Conservation (phyloP, 179 eudicot genomes). For the Beta lomatogona region DNA sequence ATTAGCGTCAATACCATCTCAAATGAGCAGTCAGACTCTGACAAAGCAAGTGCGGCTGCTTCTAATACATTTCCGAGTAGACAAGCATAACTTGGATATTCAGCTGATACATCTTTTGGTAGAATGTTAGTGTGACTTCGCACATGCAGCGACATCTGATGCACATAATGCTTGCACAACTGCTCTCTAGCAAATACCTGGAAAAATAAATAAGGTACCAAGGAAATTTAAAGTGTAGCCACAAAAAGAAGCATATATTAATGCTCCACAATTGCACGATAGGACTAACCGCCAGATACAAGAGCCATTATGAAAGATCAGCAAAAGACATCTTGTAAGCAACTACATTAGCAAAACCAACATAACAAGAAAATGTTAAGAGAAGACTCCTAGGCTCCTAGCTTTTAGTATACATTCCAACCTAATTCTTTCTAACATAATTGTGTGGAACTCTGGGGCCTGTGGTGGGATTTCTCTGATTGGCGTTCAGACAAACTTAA, state of each 20-base stretch:
- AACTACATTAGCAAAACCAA: slow-evolving; percentile 2
- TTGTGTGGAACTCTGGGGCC: not conserved
- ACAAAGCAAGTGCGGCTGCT: slow-evolving; percentile 64
- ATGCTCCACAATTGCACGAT: not conserved
- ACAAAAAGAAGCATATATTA: slow-evolving; percentile 9
- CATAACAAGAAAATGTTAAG: not conserved
- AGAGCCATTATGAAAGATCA: not conserved
- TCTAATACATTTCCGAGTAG: slow-evolving; percentile 89
- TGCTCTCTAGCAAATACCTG: slow-evolving; percentile 65
- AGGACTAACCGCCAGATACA: not conserved
- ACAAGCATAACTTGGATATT: slow-evolving; percentile 92
- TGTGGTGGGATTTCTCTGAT: not conserved
- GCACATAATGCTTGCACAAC: slow-evolving; percentile 68
- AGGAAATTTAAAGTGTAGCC: slow-evolving; percentile 9
- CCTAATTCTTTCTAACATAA: not conserved
- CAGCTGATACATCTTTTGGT: slow-evolving; percentile 67
- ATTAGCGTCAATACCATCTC: slow-evolving; percentile 57
- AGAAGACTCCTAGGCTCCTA: not conserved
- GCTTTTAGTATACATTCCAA: not conserved
- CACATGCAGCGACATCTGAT: slow-evolving; percentile 66
- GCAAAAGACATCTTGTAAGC: not conserved
- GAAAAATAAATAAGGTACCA: slow-evolving; percentile 23
- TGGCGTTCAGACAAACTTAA: not conserved
- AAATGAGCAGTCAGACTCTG: slow-evolving; percentile 58
- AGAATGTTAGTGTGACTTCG: slow-evolving; percentile 56